Conservation (phyloP, 192 early-diverging fungal species). For the Globomyces pollinis-pini region DNA sequence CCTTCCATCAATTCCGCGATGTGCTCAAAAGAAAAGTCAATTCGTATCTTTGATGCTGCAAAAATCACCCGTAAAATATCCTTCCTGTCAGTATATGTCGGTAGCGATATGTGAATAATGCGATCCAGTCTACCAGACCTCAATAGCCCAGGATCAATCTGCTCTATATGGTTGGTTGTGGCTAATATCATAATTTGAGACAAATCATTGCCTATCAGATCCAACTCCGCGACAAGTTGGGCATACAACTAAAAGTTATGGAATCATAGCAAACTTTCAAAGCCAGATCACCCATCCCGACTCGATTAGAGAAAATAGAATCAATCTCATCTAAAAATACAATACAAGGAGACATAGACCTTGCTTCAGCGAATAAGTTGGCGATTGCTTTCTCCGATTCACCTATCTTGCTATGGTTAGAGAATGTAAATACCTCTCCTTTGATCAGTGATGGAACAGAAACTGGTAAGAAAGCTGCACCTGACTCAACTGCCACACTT, state of each 20-base stretch:
- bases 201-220: constrained; percentile 41
- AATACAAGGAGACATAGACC: constrained; percentile 63
- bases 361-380: constrained; percentile 62
- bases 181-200: constrained; percentile 66
- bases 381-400: constrained; percentile 91
- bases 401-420: no score
- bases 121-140: constrained; percentile 80
- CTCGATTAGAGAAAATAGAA: constrained; percentile 60
- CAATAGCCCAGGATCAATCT: constrained; percentile 69
- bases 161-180: constrained; percentile 74
- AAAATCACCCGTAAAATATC: constrained; percentile 57
- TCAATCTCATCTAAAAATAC: constrained; percentile 95
- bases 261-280: neutral
- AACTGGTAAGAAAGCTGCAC: constrained; percentile 73
- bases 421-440: constrained; percentile 78
- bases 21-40: constrained; percentile 27
- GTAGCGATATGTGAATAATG: constrained; percentile 60
- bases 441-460: constrained; percentile 77
- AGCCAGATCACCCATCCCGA: neutral
- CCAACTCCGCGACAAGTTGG: constrained; percentile 73
- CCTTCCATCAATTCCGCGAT: constrained; percentile 29
- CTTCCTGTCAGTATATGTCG: constrained; percentile 45
- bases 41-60: constrained; percentile 24
- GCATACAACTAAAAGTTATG: constrained; percentile 29
- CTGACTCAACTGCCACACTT: constrained; percentile 72